These are phyloP conservation scores for Triticum timopheevii DNA, from an alignment of 176 grass and related monocot genomes.

Conservation along the genomic window DNA sequence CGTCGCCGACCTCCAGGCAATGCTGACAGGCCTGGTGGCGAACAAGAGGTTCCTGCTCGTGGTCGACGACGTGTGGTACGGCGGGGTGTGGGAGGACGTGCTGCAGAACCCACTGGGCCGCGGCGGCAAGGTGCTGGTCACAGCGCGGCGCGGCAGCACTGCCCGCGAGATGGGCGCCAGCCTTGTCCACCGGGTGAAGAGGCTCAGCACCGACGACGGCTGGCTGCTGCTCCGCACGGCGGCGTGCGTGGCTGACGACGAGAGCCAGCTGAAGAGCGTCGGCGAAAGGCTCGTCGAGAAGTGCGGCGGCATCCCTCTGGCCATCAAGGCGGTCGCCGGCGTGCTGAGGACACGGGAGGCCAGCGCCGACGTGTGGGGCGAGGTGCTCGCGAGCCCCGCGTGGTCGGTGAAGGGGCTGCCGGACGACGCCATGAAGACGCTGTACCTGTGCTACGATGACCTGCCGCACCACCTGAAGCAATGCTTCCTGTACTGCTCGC, in stretches of 20 bases:
- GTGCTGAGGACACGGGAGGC: constrained; percentile 44
- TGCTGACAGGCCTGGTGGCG: constrained; percentile 35
- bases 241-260: constrained; percentile 14
- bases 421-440: constrained; percentile 38
- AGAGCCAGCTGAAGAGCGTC: constrained; percentile 26
- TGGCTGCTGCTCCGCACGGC: constrained; percentile 48
- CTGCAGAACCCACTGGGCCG: constrained; percentile 34
- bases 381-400: constrained; percentile 32
- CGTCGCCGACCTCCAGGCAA: constrained; percentile 22
- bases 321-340: constrained; percentile 52
- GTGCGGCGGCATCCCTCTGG: constrained; percentile 55
- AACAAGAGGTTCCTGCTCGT: constrained; percentile 57
- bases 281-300: constrained; percentile 45
- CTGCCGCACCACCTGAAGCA: constrained; percentile 66
- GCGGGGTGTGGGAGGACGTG: constrained; percentile 47
- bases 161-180: constrained; percentile 46
- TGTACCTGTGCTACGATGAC: constrained; percentile 74
- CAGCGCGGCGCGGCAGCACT: constrained; percentile 35
- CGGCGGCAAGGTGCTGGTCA: constrained; percentile 56
- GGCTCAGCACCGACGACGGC: constrained; percentile 39
- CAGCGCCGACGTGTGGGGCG: constrained; percentile 26
- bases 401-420: constrained; percentile 52
- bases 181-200: constrained; percentile 43
- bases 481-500: constrained; percentile 73
- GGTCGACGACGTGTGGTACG: constrained; percentile 51